These are phyloP conservation scores for Boechera retrofracta DNA, from an alignment of 345 rosid genomes.

Conservation along the genomic window DNA sequence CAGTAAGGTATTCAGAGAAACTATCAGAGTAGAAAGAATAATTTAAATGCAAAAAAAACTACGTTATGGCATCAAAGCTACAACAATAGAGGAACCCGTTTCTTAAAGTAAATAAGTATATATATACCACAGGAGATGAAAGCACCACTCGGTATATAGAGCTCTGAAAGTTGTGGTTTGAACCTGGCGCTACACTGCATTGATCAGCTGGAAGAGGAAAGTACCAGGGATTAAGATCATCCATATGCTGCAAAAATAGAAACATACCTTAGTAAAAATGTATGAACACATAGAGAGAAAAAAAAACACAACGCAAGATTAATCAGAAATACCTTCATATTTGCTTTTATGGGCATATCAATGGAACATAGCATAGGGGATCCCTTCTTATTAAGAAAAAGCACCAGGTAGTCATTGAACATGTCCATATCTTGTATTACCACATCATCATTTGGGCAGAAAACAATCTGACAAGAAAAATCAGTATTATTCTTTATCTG, in stretches of 20 bases:
- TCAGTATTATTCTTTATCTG: slow-evolving; percentile 11
- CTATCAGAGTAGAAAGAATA: not conserved
- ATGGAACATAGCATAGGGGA: slow-evolving; percentile 72
- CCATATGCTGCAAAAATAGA: slow-evolving; percentile 36
- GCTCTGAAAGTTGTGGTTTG: slow-evolving; percentile 76
- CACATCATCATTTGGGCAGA: slow-evolving; percentile 66
- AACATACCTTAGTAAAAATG: slow-evolving; percentile 9
- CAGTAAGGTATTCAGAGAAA: slow-evolving; percentile 6
- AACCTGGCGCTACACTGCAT: slow-evolving; percentile 71
- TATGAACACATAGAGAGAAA: not conserved
- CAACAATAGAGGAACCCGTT: not conserved
- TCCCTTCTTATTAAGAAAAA: slow-evolving; percentile 61
- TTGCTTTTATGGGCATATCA: slow-evolving; percentile 59
- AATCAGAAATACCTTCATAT: slow-evolving; percentile 52
- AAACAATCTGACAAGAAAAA: slow-evolving; percentile 55
- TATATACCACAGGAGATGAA: slow-evolving; percentile 90
- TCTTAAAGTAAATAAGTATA: slow-evolving; percentile 39
- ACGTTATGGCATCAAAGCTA: slow-evolving; percentile 21
- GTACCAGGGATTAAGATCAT: slow-evolving; percentile 78
- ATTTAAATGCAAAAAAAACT: not conserved
- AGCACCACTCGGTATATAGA: slow-evolving; percentile 73
- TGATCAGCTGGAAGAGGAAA: slow-evolving; percentile 75
- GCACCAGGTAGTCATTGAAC: slow-evolving; percentile 73
- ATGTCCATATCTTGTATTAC: slow-evolving; percentile 86
- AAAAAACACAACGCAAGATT: not conserved